Evolutionary conservation across 345 rosid species (phyloP).

Genomic region (Euphorbia pulcherrima): DNA sequence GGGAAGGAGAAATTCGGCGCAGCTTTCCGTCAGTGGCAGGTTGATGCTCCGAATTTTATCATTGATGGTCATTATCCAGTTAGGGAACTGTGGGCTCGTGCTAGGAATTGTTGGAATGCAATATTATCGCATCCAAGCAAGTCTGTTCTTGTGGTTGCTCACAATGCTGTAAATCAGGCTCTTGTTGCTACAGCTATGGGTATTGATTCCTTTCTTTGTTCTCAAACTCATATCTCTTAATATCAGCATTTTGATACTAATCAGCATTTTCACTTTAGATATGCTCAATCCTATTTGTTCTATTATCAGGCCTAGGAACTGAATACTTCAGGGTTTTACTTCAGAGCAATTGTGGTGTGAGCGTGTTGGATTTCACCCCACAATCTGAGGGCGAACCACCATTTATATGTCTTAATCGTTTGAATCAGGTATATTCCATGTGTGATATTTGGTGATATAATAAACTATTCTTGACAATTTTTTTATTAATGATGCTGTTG

Average conservation of each 20-base stretch:
- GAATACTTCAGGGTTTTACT: conserved; percentile 79
- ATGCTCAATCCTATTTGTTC: conserved; percentile 7
- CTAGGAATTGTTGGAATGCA: conserved; percentile 59
- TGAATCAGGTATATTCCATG: conserved; percentile 60
- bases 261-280: background rate
- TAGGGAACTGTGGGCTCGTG: conserved; percentile 86
- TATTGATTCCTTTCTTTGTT: conserved; percentile 25
- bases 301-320: conserved; percentile 59
- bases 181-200: conserved; percentile 86
- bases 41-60: conserved; percentile 67
- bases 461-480: background rate
- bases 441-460: background rate
- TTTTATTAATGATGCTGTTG: background rate
- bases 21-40: conserved; percentile 75
- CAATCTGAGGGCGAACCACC: conserved; percentile 62
- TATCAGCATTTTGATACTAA: background rate
- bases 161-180: conserved; percentile 94
- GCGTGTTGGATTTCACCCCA: conserved; percentile 77
- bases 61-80: conserved; percentile 89
- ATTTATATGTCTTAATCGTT: conserved; percentile 72
- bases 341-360: conserved; percentile 95
- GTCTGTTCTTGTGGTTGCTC: conserved; percentile 93
- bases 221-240: too few relatives aligned
- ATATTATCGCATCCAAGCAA: conserved; percentile 70
- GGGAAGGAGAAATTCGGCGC: conserved; percentile 75